Evolutionary conservation across 2,329 filamentous ascomycete species (phyloP).

Genomic region (Colletotrichum acutatum): DNA sequence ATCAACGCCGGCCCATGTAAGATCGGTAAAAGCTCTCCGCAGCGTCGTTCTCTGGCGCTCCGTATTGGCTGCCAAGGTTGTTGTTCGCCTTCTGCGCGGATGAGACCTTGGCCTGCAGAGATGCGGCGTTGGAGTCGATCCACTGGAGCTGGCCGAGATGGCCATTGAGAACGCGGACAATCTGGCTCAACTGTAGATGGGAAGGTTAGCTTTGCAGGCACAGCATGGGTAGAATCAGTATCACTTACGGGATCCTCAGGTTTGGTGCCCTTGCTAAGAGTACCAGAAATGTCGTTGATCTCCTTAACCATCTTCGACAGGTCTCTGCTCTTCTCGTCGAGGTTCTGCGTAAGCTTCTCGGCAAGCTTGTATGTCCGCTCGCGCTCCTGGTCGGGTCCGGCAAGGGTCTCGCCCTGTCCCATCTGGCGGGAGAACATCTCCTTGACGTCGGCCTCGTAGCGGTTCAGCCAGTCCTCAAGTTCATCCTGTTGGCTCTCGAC

Average conservation of each 20-base stretch:
- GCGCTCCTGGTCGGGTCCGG: conserved; percentile 93
- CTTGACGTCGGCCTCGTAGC: conserved; percentile 92
- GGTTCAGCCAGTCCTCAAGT: conserved; percentile 86
- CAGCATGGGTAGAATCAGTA: neutral
- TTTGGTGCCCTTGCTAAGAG: conserved; percentile 88
- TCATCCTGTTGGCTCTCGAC: conserved; percentile 96
- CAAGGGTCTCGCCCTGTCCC: conserved; percentile 78
- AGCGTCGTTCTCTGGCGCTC: conserved; percentile 73
- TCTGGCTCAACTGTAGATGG: conserved; percentile 81
- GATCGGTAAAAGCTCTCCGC: conserved; percentile 93
- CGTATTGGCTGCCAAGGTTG: conserved; percentile 66
- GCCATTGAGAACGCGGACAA: conserved; percentile 93
- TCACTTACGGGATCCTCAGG: conserved; percentile 83
- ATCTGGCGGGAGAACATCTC: conserved; percentile 85
- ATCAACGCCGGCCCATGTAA: conserved; percentile 79
- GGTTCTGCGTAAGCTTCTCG: conserved; percentile 88
- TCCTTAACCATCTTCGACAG: conserved; percentile 97
- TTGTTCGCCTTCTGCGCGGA: conserved; percentile 84
- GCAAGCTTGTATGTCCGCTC: conserved; percentile 97
- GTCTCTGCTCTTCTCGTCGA: conserved; percentile 95
- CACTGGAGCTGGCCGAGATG: conserved; percentile 92
- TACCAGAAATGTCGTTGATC: conserved; percentile 93
- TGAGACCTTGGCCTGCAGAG: conserved; percentile 83
- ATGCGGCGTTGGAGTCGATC: conserved; percentile 87
- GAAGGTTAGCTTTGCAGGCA: conserved; percentile 38